Evolutionary conservation across 257 asterid genomes (phyloP).

Genomic region (Ilex asprella): DNA sequence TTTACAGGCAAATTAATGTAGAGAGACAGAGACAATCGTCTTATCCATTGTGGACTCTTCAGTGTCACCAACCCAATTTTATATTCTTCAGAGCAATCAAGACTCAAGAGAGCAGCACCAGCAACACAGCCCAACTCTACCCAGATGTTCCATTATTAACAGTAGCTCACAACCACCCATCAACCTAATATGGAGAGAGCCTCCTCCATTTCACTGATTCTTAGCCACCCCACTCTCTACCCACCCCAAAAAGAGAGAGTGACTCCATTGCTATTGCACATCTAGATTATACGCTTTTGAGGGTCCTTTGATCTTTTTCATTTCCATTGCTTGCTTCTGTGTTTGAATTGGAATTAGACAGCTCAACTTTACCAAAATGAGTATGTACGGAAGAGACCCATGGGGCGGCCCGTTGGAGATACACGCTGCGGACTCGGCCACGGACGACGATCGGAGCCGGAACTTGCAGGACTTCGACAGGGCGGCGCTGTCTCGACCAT

Average conservation of each 20-base stretch:
- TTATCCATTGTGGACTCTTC: slow-evolving; percentile 26
- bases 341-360: not conserved
- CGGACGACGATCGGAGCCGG: slow-evolving; percentile 94
- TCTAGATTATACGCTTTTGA: no score
- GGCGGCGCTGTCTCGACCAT: slow-evolving; percentile 87
- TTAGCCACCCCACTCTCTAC: no score
- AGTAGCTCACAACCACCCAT: not conserved
- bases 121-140: slow-evolving; percentile 10
- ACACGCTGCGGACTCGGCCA: slow-evolving; percentile 85
- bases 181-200: no score
- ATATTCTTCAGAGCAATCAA: slow-evolving; percentile 2
- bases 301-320: no score
- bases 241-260: no score
- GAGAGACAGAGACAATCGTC: slow-evolving; percentile 8
- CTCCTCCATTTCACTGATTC: no score
- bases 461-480: slow-evolving; percentile 77
- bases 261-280: no score
- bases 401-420: slow-evolving; percentile 99
- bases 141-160: slow-evolving; percentile 16
- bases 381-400: slow-evolving; percentile 93
- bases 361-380: slow-evolving; percentile 8
- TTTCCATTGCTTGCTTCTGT: not conserved
- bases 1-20: no score
- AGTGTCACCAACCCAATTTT: slow-evolving; percentile 18
- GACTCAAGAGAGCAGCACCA: slow-evolving; percentile 6